A percentile compares a stretch with the other conserved stretches of the same genome.
phyloP scores from a whole-genome alignment of 495 filamentous ascomycete species.

The Neurospora hispaniola region DNA sequence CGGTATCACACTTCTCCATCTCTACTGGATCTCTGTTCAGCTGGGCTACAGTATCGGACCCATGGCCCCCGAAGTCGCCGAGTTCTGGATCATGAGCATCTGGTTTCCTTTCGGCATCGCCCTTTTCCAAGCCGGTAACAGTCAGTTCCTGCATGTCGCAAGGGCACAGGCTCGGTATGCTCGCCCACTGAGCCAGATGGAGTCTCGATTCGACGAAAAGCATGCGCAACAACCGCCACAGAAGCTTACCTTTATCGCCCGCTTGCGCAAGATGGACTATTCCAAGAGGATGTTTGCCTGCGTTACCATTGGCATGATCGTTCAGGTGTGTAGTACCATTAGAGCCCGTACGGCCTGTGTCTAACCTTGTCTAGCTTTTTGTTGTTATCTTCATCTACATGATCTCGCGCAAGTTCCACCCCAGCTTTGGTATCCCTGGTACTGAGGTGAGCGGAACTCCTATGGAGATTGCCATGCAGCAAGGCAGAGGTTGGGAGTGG shows the following conservation, averaged over 20 bases:
- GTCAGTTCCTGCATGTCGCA: constrained; percentile 54
- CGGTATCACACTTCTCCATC: constrained; percentile 50
- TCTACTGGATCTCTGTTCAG: constrained; percentile 51
- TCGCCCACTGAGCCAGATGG: constrained; percentile 13
- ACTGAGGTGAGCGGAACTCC: constrained; percentile 37
- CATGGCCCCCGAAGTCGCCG: constrained; percentile 34
- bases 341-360: background rate
- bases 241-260: background rate
- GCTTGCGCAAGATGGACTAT: constrained; percentile 30
- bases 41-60: constrained; percentile 51
- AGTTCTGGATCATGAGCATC: constrained; percentile 69
- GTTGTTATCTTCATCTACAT: constrained; percentile 52
- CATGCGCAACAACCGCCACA: background rate
- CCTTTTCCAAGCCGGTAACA: constrained; percentile 60
- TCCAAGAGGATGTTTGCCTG: constrained; percentile 34
- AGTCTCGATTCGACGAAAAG: constrained; percentile 18
- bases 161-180: constrained; percentile 39
- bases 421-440: constrained; percentile 29
- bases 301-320: constrained; percentile 40
- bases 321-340: constrained; percentile 33
- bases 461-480: constrained; percentile 34
- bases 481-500: constrained; percentile 53
- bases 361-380: constrained; percentile 35
- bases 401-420: constrained; percentile 55
- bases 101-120: constrained; percentile 61